Base-by-base conservation (phyloP, 2,329 filamentous ascomycete genomes). In the Pseudogymnoascus sp. region DNA sequence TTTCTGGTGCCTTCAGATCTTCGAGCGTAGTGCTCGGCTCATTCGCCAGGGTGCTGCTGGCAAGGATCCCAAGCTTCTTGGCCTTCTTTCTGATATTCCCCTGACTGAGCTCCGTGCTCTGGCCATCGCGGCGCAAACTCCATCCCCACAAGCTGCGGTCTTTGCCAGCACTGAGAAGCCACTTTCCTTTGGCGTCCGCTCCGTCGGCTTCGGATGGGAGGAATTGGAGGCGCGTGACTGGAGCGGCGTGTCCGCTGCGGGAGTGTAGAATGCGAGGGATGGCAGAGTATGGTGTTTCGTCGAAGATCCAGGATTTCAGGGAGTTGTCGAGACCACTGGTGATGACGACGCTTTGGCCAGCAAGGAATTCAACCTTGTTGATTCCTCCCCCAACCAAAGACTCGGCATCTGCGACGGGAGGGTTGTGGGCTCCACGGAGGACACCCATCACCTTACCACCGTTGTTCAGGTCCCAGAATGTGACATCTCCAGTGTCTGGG, bases 131-230 rank as follows among this genome's bases (percentile, higher is more conserved):
- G 47, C 95, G 89, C 74, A 99, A 78, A 81, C 93, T 97, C 86
- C 96, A 96, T 1, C 90, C 93, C 93, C 95, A 97, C 2, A 99
- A 80, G 75, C 92, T 97, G 68, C 92, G 85, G 72, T 99, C 96
- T 70, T 86, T 84, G 65, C 92, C 93, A 68, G 90, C 91, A 71
- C 92, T 97, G 63, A 99, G 80, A 5, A 97, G 79, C 93, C 93
- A 97, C 76, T 97, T 97, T 64, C 93, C 95, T 54, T 86, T 86
- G 47, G 87, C 86, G 69, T 97, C 93, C 5, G 91, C 86, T 14
- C 93, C 93, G 70, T 97, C 93, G 42, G 95, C 93, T 68, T 92
- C 88, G 0, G 91, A 86, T 0, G 93, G 93, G 26, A 97, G 77
- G 76, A 97, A 99, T 65, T 88, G 83, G 31, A 99, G 81, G 62